Evolutionary conservation across 352 stramenopile species (phyloP).

Genomic region (Phytophthora cryptogea): DNA sequence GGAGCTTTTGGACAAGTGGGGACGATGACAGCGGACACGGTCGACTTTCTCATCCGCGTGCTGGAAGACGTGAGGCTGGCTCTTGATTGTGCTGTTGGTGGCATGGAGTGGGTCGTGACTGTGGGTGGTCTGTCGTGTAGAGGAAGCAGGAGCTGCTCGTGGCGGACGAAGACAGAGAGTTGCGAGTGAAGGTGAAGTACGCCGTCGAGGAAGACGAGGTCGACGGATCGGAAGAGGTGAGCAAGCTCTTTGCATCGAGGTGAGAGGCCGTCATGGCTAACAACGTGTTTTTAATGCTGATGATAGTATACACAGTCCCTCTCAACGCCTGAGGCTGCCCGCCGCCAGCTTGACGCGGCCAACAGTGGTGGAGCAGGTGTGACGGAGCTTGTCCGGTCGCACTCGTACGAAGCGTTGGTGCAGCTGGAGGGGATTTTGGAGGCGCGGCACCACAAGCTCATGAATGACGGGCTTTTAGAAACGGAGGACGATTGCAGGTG

Average conservation of each 20-base stretch:
- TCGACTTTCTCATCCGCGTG: slow-evolving; percentile 70
- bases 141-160: slow-evolving; percentile 50
- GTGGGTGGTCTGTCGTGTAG: slow-evolving; percentile 13
- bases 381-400: slow-evolving; percentile 41
- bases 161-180: slow-evolving; percentile 8
- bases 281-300: background rate
- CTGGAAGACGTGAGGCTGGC: slow-evolving; percentile 56
- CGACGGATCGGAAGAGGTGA: slow-evolving; percentile 12
- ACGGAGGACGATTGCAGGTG: slow-evolving; percentile 8
- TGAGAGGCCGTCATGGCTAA: slow-evolving; percentile 1
- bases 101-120: background rate
- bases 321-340: slow-evolving; percentile 1
- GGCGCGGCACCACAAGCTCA: slow-evolving; percentile 68
- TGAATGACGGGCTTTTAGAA: slow-evolving; percentile 49
- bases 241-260: background rate
- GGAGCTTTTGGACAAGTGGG: slow-evolving; percentile 51
- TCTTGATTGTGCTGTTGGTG: background rate
- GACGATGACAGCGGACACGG: slow-evolving; percentile 61
- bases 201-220: background rate
- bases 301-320: background rate
- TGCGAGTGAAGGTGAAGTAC: slow-evolving; percentile 7
- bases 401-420: slow-evolving; percentile 78
- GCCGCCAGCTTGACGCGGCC: slow-evolving; percentile 13
- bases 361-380: slow-evolving; percentile 6
- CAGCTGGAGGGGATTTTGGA: slow-evolving; percentile 77